phyloP scores from a whole-genome alignment of 1,284 basidiomycete species.

The Ganoderma lingzhi region DNA sequence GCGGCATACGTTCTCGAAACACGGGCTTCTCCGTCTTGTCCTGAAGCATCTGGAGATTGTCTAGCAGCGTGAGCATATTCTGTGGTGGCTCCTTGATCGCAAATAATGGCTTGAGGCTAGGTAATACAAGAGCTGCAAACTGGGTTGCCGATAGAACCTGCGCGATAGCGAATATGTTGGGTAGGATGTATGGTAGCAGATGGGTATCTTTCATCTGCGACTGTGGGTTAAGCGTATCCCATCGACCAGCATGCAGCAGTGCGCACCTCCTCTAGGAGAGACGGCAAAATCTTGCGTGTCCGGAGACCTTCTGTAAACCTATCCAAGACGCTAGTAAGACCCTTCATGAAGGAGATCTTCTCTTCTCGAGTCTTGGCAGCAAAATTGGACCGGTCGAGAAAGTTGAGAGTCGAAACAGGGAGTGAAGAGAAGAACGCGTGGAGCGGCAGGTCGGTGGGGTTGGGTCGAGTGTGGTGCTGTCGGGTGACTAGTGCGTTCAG shows the following conservation, averaged over 20 bases:
- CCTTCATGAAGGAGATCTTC: constrained; percentile 96
- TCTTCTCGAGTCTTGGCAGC: constrained; percentile 95
- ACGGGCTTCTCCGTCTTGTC: constrained; percentile 88
- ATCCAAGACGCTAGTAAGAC: constrained; percentile 83
- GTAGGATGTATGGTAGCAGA: constrained; percentile 95
- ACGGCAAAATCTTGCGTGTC: constrained; percentile 92
- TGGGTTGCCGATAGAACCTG: constrained; percentile 80
- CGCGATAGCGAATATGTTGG: constrained; percentile 95
- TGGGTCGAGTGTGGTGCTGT: constrained; percentile 75
- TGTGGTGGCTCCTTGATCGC: constrained; percentile 94
- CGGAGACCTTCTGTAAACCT: constrained; percentile 90
- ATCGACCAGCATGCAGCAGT: not conserved
- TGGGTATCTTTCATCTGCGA: constrained; percentile 91
- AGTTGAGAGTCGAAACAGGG: constrained; percentile 97
- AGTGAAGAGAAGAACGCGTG: constrained; percentile 95
- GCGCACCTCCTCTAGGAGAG: constrained; percentile 89
- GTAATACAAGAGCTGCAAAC: constrained; percentile 86
- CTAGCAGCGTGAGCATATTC: constrained; percentile 93
- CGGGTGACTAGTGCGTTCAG: constrained; percentile 84
- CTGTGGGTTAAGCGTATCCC: not conserved
- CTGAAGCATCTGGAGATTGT: constrained; percentile 89
- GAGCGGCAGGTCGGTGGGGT: constrained; percentile 80
- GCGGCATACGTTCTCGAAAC: constrained; percentile 85
- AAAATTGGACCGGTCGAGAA: constrained; percentile 95
- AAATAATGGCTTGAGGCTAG: constrained; percentile 92